Conservation (phyloP, 257 asterid genomes). For the Ophiorrhiza pumila region DNA sequence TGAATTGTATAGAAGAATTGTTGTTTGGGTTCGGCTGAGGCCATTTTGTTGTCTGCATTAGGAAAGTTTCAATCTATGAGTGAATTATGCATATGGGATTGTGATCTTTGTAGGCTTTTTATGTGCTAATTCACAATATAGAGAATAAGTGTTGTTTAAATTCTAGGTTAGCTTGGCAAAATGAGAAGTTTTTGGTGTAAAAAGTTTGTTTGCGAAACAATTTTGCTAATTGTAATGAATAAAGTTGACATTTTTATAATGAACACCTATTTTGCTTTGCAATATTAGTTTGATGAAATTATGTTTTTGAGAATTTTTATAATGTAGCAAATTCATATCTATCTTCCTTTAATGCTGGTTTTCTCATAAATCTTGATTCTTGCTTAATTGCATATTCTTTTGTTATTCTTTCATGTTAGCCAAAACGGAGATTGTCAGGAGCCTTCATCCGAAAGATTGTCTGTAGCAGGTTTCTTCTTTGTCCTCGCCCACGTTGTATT, state of each 20-base stretch:
- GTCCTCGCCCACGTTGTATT: not conserved
- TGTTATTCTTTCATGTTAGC: slow-evolving; percentile 31
- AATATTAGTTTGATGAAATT: not conserved
- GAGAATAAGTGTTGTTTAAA: not conserved
- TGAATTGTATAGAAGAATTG: not conserved
- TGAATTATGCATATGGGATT: not conserved
- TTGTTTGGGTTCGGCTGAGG: not conserved
- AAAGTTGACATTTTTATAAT: not conserved
- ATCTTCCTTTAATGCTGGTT: not conserved
- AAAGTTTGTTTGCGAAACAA: not conserved
- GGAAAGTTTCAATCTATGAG: not conserved
- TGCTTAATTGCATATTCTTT: slow-evolving; percentile 9
- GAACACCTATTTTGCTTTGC: not conserved
- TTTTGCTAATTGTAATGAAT: not conserved
- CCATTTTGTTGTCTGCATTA: not conserved
- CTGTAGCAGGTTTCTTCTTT: slow-evolving; percentile 57
- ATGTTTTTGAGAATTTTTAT: too few relatives aligned
- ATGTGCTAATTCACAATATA: not conserved
- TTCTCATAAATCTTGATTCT: slow-evolving; percentile 1
- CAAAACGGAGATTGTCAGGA: slow-evolving; percentile 42
- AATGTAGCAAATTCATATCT: not conserved
- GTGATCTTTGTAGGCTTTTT: not conserved
- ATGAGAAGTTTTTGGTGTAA: not conserved
- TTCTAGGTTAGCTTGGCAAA: not conserved
- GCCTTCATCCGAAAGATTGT: slow-evolving; percentile 44